Percentiles rank a stretch among this genome's conserved stretches.
phyloP scores from a whole-genome alignment of 441 rosid genomes.

The Erodium moschatum region DNA sequence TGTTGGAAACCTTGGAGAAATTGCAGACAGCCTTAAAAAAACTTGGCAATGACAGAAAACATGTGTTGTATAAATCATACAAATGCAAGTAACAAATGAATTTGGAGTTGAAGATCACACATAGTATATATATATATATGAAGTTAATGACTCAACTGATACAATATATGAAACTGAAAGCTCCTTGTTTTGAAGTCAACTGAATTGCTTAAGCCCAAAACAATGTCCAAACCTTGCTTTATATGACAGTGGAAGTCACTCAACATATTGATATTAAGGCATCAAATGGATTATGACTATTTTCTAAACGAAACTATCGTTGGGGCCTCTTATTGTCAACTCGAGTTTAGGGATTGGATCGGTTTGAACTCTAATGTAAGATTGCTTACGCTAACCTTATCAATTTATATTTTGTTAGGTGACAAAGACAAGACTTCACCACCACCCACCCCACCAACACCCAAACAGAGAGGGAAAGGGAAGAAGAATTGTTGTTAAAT shows the following conservation, averaged over 20 bases:
- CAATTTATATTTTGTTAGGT: constrained; percentile 13
- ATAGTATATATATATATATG: not conserved
- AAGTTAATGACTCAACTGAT: not conserved
- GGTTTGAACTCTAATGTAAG: too few relatives aligned
- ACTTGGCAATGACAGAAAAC: too few relatives aligned
- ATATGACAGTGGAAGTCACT: constrained; percentile 40
- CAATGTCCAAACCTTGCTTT: constrained; percentile 37
- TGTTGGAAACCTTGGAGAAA: too few relatives aligned
- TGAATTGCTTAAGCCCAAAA: constrained; percentile 66
- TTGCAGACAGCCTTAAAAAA: too few relatives aligned
- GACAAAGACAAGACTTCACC: constrained; percentile 25
- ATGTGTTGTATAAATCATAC: too few relatives aligned
- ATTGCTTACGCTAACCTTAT: too few relatives aligned
- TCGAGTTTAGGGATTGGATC: not conserved
- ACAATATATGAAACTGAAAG: constrained; percentile 13
- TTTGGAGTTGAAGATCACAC: not conserved
- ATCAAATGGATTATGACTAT: constrained; percentile 15
- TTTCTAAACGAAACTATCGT: constrained; percentile 20
- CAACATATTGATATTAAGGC: constrained; percentile 27
- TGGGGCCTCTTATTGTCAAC: constrained; percentile 17
- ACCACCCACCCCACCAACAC: constrained; percentile 19
- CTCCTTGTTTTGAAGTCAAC: constrained; percentile 21
- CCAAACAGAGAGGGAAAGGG: constrained; percentile 13
- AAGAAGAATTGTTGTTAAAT: constrained; percentile 19
- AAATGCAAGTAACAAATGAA: not conserved